phyloP scores from a whole-genome alignment of 805 yeast genomes.

The Huiozyma naganishii region DNA sequence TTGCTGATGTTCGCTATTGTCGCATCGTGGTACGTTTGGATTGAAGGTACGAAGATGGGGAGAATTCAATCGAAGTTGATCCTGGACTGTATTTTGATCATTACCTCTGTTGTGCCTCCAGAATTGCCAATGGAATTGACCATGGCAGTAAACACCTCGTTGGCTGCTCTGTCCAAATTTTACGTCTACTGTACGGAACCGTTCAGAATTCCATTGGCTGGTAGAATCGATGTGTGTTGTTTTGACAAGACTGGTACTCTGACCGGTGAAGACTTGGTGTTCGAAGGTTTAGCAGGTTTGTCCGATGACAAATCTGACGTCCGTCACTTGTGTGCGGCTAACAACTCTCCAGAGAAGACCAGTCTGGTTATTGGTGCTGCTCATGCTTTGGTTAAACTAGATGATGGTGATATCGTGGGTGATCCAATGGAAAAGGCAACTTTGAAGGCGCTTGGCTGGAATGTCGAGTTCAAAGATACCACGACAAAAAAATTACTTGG shows the following conservation, averaged over 20 bases:
- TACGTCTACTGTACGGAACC: conserved; percentile 97
- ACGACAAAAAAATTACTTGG: conserved; percentile 38
- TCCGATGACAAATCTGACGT: conserved; percentile 35
- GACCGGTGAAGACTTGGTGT: conserved; percentile 91
- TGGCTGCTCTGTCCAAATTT: conserved; percentile 76
- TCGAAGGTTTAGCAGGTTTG: conserved; percentile 92
- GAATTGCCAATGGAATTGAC: conserved; percentile 98
- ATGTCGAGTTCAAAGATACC: conserved; percentile 63
- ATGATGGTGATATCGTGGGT: conserved; percentile 96
- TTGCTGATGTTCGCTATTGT: conserved; percentile 83
- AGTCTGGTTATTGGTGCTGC: conserved; percentile 80
- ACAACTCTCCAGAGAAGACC: conserved; percentile 61
- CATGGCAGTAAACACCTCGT: conserved; percentile 90
- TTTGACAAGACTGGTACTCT: conserved; percentile 97
- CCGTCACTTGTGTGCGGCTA: conserved; percentile 39
- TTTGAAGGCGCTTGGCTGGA: conserved; percentile 77
- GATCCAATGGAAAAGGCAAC: conserved; percentile 99
- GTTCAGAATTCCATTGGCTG: conserved; percentile 94
- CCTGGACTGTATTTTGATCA: conserved; percentile 87
- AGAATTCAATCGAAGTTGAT: conserved; percentile 88
- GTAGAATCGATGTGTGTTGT: conserved; percentile 96
- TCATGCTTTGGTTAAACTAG: conserved; percentile 87
- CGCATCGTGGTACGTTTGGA: conserved; percentile 97
- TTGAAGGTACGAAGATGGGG: conserved; percentile 92
- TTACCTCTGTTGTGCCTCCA: conserved; percentile 97